Conservation (phyloP, 31 red algal species). For the Odonthalia washingtoniensis region DNA sequence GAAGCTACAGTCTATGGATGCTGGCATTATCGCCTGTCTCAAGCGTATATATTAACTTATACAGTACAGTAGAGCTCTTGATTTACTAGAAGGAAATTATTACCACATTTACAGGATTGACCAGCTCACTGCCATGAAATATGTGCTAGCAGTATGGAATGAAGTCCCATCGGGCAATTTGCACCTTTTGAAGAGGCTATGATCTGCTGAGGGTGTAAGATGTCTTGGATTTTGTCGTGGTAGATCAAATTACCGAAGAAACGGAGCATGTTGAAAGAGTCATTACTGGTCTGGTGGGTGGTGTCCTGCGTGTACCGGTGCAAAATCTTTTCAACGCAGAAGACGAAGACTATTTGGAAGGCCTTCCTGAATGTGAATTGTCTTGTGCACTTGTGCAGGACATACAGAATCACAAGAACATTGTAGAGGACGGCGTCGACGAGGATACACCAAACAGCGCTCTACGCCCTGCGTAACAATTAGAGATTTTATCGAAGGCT, state of each 20-base stretch:
- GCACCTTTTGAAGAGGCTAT: background rate
- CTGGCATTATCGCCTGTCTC: constrained; percentile 3
- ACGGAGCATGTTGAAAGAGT: background rate
- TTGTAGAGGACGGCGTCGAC: background rate
- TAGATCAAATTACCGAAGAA: background rate
- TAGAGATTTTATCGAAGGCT: background rate
- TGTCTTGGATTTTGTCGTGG: background rate
- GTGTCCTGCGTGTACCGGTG: background rate
- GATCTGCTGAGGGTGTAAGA: background rate
- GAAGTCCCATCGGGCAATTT: background rate
- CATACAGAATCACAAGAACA: background rate
- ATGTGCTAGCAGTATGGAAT: background rate
- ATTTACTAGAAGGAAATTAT: background rate
- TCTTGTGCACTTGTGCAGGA: too few relatives aligned
- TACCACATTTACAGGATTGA: constrained; percentile 40
- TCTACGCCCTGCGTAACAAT: background rate
- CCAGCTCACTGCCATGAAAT: constrained; percentile 26
- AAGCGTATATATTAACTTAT: constrained; percentile 3
- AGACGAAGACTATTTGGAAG: background rate
- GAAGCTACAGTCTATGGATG: constrained; percentile 38
- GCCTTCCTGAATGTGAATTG: background rate
- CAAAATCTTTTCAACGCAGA: background rate
- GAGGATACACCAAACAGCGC: background rate
- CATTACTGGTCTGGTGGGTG: background rate
- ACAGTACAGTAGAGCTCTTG: constrained; percentile 3